These are phyloP conservation scores for Oropetium thomaeum DNA, from an alignment of 176 grass and related monocot genomes.

Conservation along the genomic window DNA sequence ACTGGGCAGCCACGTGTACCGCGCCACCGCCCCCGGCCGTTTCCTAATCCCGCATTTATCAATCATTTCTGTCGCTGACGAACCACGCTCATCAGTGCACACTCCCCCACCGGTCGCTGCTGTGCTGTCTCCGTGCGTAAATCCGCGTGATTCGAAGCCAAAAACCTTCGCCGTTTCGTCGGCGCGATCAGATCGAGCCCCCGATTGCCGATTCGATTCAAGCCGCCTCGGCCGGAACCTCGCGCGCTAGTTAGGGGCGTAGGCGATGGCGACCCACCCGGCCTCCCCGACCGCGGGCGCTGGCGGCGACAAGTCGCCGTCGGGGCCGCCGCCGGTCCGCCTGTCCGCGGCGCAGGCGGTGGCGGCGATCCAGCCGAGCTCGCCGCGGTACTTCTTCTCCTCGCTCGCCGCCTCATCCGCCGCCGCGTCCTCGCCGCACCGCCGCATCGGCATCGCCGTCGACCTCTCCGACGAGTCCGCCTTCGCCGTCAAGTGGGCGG, in stretches of 20 bases:
- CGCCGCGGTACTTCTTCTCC: conserved; percentile 64
- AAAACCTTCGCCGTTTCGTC: conserved; percentile 17
- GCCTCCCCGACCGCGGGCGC: conserved; percentile 27
- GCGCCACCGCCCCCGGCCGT: too few relatives aligned
- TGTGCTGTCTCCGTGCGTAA: conserved; percentile 1
- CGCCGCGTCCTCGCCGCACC: conserved; percentile 43
- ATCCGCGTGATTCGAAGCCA: conserved; percentile 21
- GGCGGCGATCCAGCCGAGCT: conserved; percentile 55
- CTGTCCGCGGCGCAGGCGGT: conserved; percentile 27
- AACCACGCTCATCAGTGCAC: neutral
- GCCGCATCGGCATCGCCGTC: conserved; percentile 82
- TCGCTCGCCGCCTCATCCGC: conserved; percentile 35
- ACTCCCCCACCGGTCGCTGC: neutral
- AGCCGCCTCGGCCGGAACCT: conserved; percentile 5
- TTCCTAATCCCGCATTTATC: too few relatives aligned
- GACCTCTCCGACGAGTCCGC: conserved; percentile 95
- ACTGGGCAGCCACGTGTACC: too few relatives aligned
- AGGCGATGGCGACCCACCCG: conserved; percentile 49
- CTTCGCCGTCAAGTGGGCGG: conserved; percentile 84
- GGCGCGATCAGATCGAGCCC: conserved; percentile 28
- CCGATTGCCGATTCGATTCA: neutral
- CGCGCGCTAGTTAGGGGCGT: neutral
- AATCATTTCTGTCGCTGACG: neutral
- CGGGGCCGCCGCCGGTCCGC: conserved; percentile 20
- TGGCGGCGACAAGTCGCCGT: conserved; percentile 30